Evolutionary conservation across 108 stramenopile species (phyloP).

Genomic region (Pseudonitzschia delicatissima): DNA sequence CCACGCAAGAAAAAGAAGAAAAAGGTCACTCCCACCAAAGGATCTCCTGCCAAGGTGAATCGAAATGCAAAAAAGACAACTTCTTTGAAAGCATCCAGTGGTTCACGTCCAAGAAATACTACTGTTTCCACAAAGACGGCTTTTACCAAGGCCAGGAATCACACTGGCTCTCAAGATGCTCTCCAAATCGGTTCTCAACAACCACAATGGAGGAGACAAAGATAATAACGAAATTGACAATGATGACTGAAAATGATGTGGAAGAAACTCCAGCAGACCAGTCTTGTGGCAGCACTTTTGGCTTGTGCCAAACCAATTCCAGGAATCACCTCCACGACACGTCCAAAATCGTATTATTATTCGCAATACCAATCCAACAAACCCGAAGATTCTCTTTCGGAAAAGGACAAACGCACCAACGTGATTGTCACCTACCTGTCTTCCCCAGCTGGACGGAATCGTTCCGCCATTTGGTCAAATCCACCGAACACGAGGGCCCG

Average conservation of each 20-base stretch:
- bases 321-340: conserved; percentile 19
- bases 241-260: conserved; percentile 5
- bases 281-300: conserved; percentile 52
- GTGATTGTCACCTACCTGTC: conserved; percentile 3
- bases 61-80: background rate
- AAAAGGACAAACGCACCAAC: conserved; percentile 17
- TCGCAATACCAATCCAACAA: conserved; percentile 8
- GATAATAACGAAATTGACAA: background rate
- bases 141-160: conserved; percentile 7
- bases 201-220: background rate
- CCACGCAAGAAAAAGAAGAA: background rate
- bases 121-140: background rate
- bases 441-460: conserved; percentile 38
- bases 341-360: background rate
- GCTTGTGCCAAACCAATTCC: conserved; percentile 34
- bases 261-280: conserved; percentile 33
- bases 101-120: background rate
- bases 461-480: conserved; percentile 25
- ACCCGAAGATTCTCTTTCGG: background rate
- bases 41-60: background rate
- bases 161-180: conserved; percentile 21
- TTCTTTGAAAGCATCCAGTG: background rate
- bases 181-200: conserved; percentile 32
- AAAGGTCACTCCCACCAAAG: background rate
- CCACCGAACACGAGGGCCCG: conserved; percentile 40